Percentiles rank a stretch among this genome's conserved stretches.
These are phyloP conservation scores for Spinellus fusiger DNA, from an alignment of 192 early-diverging fungal genomes.

Conservation along the genomic window DNA sequence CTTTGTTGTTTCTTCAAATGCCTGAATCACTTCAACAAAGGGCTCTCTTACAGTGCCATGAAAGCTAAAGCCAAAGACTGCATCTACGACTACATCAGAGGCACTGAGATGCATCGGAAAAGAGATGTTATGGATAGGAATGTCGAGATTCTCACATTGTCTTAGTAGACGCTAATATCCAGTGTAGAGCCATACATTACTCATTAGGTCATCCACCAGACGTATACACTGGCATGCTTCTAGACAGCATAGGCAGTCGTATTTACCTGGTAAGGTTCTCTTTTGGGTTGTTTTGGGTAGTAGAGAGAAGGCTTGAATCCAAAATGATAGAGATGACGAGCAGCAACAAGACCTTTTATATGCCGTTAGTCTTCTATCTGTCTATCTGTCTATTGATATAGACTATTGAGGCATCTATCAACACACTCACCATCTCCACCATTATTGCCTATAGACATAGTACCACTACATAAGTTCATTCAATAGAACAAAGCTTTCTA, in stretches of 20 bases:
- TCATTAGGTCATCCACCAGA: no score
- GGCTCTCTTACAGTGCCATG: slow-evolving; percentile 69
- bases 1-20: slow-evolving; percentile 21
- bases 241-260: no score
- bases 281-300: slow-evolving; percentile 74
- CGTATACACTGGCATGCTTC: no score
- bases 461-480: not conserved
- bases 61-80: slow-evolving; percentile 93
- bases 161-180: slow-evolving; percentile 46
- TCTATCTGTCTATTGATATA: not conserved
- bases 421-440: slow-evolving; percentile 79
- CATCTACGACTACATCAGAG: slow-evolving; percentile 74
- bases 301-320: slow-evolving; percentile 74
- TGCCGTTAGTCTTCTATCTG: no score
- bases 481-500: not conserved
- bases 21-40: slow-evolving; percentile 60
- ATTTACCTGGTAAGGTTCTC: slow-evolving; percentile 61
- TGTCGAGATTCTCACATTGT: slow-evolving; percentile 65
- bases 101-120: not conserved
- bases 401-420: not conserved
- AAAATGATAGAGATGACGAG: slow-evolving; percentile 86
- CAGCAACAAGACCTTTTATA: slow-evolving; percentile 84
- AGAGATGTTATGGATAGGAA: slow-evolving; percentile 49
- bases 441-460: slow-evolving; percentile 65
- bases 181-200: no score